Evolutionary conservation across 2,329 filamentous ascomycete genomes (phyloP).

Genomic region (Paecilomyces dactylethromorphus): DNA sequence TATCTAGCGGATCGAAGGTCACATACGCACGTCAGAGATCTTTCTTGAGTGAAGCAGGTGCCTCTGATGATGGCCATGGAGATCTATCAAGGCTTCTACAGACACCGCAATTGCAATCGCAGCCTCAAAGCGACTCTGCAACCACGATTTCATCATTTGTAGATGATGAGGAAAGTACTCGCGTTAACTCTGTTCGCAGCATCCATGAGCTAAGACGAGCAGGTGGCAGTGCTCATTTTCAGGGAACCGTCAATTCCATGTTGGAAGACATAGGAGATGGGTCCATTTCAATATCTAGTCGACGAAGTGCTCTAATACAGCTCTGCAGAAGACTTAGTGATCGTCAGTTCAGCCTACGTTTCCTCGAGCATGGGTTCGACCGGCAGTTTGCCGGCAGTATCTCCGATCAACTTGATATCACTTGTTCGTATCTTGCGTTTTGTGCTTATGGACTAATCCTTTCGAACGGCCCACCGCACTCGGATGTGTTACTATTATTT

Average conservation of each 20-base stretch:
- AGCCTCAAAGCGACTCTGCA: neutral
- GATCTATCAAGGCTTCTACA: constrained; percentile 1
- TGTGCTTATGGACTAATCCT: constrained; percentile 27
- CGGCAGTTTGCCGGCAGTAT: constrained; percentile 60
- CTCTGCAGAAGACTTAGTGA: constrained; percentile 48
- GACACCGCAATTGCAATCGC: neutral
- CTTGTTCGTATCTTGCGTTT: constrained; percentile 24
- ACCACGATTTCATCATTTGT: constrained; percentile 2
- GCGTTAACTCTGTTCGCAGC: constrained; percentile 43
- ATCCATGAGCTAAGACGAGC: constrained; percentile 57
- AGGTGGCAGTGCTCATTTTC: constrained; percentile 52
- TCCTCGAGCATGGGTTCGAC: constrained; percentile 68
- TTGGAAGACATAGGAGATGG: constrained; percentile 53
- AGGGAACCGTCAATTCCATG: constrained; percentile 48
- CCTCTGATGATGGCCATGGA: constrained; percentile 7
- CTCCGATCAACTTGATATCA: constrained; percentile 50
- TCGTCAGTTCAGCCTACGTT: constrained; percentile 38
- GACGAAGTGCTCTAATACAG: constrained; percentile 50
- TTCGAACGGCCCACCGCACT: constrained; percentile 18
- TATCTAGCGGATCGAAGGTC: constrained; percentile 36
- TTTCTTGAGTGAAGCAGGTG: constrained; percentile 48
- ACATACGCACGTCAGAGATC: constrained; percentile 57
- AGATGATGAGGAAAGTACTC: constrained; percentile 42
- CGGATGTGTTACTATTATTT: constrained; percentile 19
- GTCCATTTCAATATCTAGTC: constrained; percentile 38